Evolutionary conservation across 768 basidiomycete species (phyloP), one percentile per base, ranked within the genome.

Genomic region (Mycena indigotica): DNA sequence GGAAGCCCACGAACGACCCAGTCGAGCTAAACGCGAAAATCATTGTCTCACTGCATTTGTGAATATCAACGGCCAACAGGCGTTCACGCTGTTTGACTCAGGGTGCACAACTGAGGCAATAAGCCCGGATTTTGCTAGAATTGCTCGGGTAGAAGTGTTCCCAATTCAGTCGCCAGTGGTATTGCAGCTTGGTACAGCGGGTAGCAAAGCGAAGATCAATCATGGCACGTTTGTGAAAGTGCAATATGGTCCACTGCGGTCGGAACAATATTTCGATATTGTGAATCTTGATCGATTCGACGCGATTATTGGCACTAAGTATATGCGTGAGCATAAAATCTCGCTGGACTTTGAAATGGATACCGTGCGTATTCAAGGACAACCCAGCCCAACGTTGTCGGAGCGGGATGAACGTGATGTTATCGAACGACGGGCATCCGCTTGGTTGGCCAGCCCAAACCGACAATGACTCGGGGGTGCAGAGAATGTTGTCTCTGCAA

Each of bases 211-310:
- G 0, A 62, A 55, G 1, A 69, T 77, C 6, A 67, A 69, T 15
- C 69, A 68, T 56, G 72, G 74, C 0, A 45, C 66, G 0, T 50
- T 63, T 5, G 58, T 63, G 2, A 10, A 52, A 0, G 24, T 73
- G 0, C 3, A 6, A 1, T 24, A 69, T 3, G 60, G 57, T 6
- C 35, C 50, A 0, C 26, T 65, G 2, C 44, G 55, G 0, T 26
- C 16, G 1, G 23, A 28, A 1, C 30, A 52, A 26, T 75, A 75
- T 30, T 57, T 75, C 1, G 70, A 77, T 51, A 56, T 78, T 3
- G 67, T 63, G 0, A 78, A 78, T 35, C 62, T 77, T 12, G 72
- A 75, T 49, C 57, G 56, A 3, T 78, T 76, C 53, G 71, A 77
- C 28, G 55, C 69, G 48, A 69, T 78, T 0, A 61, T 78, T 1